Evolutionary conservation across 2,329 filamentous ascomycete genomes (phyloP), one percentile per base, ranked within the genome.

Genomic region (Alternaria ethzedia): DNA sequence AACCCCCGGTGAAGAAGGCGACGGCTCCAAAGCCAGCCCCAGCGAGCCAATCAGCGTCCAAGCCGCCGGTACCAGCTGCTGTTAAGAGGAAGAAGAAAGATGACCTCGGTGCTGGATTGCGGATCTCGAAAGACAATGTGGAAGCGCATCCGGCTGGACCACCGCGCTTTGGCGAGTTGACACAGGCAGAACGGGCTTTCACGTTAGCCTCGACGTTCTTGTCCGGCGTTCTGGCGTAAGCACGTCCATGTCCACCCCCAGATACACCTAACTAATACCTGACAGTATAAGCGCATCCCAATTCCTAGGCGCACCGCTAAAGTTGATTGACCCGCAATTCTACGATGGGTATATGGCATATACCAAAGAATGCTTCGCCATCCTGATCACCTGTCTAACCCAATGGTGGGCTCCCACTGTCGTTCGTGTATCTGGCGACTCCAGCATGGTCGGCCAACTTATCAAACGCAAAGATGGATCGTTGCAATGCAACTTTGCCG

Each of bases 331-430:
- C 77, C 88, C 88, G 61, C 89, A 93, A 49, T 87, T 91, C 75
- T 97, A 93, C 83, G 91, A 96, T 80, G 87, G 90, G 66, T 96
- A 93, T 82, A 96, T 97, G 88, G 89, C 92, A 44, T 87, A 93
- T 78, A 96, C 93, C 11, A 97, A 97, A 80, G 88, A 92, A 75
- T 92, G 88, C 2, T 96, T 96, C 78, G 92, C 91, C 41, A 86
- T 96, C 15, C 82, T 93, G 47, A 89, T 90, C 66, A 94, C 91
- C 20, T 91, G 90, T 47, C 89, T 95, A 83, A 96, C 92, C 13
- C 89, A 95, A 74, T 92, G 92, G 84, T 97, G 92, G 90, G 90
- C 91, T n/a, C 92, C 93, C 4, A 96, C 92, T 0, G 86, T 89
- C 5, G 90, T 97, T 59, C 86, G 92, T 58, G 91, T 97, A 72